phyloP scores from a whole-genome alignment of 2,329 filamentous ascomycete genomes.

The Fusarium ramigenum region DNA sequence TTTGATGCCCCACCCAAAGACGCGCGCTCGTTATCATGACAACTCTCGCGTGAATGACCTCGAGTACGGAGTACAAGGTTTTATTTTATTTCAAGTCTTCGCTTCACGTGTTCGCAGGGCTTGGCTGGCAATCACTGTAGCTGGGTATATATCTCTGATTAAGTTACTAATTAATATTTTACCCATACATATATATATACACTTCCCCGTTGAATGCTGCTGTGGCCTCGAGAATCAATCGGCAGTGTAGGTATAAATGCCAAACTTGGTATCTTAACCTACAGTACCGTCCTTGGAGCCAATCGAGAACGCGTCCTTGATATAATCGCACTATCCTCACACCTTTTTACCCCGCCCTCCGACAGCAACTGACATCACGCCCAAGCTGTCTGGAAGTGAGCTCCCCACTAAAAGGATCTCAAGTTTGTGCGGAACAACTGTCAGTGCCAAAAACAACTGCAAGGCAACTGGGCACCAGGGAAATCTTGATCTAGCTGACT shows the following conservation, averaged over 20 bases:
- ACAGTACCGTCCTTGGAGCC: not conserved
- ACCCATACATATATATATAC: not conserved
- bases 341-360: conserved; percentile 39
- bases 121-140: not conserved
- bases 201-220: not conserved
- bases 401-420: conserved; percentile 28
- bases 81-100: not conserved
- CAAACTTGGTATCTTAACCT: not conserved
- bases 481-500: not conserved
- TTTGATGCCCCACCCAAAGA: conserved; percentile 27
- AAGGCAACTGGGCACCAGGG: conserved; percentile 5
- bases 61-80: not conserved
- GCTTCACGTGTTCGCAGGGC: not conserved
- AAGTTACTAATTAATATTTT: not conserved
- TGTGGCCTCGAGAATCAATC: not conserved
- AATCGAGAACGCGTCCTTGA: conserved; percentile 3
- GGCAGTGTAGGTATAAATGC: not conserved
- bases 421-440: not conserved
- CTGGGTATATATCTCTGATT: not conserved
- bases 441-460: conserved; percentile 16
- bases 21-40: conserved; percentile 24
- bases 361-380: conserved; percentile 25
- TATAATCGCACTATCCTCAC: conserved; percentile 40
- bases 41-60: not conserved
- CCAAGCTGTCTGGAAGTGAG: conserved; percentile 8